Percentiles rank a stretch among this genome's conserved stretches.
phyloP scores from a whole-genome alignment of 441 rosid species.

The Hura crepitans region DNA sequence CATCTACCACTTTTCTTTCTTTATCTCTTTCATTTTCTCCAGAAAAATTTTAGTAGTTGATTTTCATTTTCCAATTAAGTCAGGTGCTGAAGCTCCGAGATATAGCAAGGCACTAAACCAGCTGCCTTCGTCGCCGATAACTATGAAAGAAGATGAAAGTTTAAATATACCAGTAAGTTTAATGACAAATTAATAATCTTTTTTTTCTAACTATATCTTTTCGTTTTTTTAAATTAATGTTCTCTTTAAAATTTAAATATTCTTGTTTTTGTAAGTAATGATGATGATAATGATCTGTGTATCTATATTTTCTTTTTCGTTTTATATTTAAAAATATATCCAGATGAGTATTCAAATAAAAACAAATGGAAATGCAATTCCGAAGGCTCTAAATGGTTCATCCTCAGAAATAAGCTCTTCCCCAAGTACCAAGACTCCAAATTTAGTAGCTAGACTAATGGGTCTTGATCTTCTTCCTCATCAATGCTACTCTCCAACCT shows the following conservation, averaged over 20 bases:
- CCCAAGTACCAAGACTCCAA: slow-evolving; percentile 74
- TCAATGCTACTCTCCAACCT: slow-evolving; percentile 27
- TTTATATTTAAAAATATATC: slow-evolving; percentile 4
- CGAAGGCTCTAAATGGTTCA: slow-evolving; percentile 34
- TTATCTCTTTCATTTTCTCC: neutral
- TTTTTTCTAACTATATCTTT: slow-evolving; percentile 1
- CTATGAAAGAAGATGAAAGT: slow-evolving; percentile 37
- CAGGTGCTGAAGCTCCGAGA: slow-evolving; percentile 75
- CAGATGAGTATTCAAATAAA: slow-evolving; percentile 73
- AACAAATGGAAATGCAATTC: slow-evolving; percentile 37
- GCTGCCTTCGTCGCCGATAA: slow-evolving; percentile 27
- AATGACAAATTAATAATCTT: neutral
- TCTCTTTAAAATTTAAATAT: slow-evolving; percentile 16
- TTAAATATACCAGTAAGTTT: slow-evolving; percentile 48
- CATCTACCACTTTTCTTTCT: neutral
- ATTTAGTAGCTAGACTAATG: slow-evolving; percentile 84
- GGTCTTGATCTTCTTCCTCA: slow-evolving; percentile 91
- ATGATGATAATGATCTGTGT: slow-evolving; percentile 27
- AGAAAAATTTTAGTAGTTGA: neutral
- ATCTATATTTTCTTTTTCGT: neutral
- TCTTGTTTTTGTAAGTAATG: slow-evolving; percentile 25
- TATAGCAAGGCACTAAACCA: slow-evolving; percentile 74
- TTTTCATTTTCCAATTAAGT: slow-evolving; percentile 13
- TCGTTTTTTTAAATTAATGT: slow-evolving; percentile 18
- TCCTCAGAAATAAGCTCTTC: slow-evolving; percentile 60